These are phyloP conservation scores for Claviceps purpurea DNA, from an alignment of 2,329 filamentous ascomycete species.

Conservation along the genomic window DNA sequence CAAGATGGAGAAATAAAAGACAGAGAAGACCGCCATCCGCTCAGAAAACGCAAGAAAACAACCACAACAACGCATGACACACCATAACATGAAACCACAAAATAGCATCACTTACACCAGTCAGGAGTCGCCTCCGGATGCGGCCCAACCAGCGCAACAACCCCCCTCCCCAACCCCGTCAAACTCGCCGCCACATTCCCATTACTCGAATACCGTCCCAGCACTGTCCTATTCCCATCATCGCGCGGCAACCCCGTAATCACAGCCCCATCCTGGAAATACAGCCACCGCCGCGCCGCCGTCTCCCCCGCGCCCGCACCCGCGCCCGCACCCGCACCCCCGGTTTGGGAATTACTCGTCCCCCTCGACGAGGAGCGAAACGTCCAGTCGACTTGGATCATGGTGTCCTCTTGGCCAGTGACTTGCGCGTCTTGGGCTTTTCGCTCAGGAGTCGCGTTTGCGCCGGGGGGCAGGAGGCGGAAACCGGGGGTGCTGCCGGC, in stretches of 20 bases:
- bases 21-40: too few relatives aligned
- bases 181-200: constrained; percentile 13
- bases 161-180: constrained; percentile 11
- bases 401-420: constrained; percentile 7
- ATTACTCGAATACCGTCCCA: constrained; percentile 12
- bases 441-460: constrained; percentile 6
- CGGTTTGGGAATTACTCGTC: neutral
- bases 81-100: too few relatives aligned
- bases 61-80: too few relatives aligned
- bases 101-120: constrained; percentile 10
- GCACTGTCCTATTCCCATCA: constrained; percentile 3
- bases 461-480: constrained; percentile 8
- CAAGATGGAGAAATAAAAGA: too few relatives aligned
- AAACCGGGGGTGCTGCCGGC: constrained; percentile 13
- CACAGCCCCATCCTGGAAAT: constrained; percentile 14
- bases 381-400: constrained; percentile 14
- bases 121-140: constrained; percentile 13
- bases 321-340: neutral
- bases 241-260: constrained; percentile 7
- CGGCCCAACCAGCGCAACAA: constrained; percentile 13
- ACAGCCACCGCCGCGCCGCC: constrained; percentile 10
- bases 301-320: constrained; percentile 10
- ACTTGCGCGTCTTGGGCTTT: constrained; percentile 9
- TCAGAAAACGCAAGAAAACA: too few relatives aligned
- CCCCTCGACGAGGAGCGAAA: constrained; percentile 5